phyloP scores from a whole-genome alignment of 202 grass and related monocot species.

The Setaria italica region DNA sequence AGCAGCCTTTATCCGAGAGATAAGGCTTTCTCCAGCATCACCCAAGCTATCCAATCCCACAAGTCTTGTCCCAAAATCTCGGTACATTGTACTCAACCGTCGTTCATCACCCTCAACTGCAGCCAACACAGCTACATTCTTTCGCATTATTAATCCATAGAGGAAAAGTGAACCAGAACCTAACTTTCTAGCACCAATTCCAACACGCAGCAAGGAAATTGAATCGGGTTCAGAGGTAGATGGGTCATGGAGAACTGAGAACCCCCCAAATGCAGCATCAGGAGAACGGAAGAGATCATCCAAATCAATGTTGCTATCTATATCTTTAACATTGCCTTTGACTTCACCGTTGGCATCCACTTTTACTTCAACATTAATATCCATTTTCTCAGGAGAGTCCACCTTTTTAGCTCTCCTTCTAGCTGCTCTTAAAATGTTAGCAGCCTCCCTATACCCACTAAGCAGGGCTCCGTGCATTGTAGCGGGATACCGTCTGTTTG shows the following conservation, averaged over 20 bases:
- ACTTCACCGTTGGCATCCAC: slow-evolving; percentile 32
- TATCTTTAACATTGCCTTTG: slow-evolving; percentile 46
- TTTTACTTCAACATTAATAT: slow-evolving; percentile 39
- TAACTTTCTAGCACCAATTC: slow-evolving; percentile 65
- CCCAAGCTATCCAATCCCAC: slow-evolving; percentile 74
- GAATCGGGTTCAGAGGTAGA: slow-evolving; percentile 58
- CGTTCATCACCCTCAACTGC: slow-evolving; percentile 71
- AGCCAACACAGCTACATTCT: slow-evolving; percentile 68
- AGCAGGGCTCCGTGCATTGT: slow-evolving; percentile 98
- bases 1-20: slow-evolving; percentile 70
- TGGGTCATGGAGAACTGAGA: slow-evolving; percentile 84
- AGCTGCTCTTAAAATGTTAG: slow-evolving; percentile 81
- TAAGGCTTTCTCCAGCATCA: slow-evolving; percentile 67
- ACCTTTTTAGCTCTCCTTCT: slow-evolving; percentile 64
- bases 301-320: slow-evolving; percentile 52
- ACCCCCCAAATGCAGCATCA: slow-evolving; percentile 70
- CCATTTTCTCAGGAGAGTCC: slow-evolving; percentile 37
- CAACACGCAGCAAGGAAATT: slow-evolving; percentile 69
- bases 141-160: slow-evolving; percentile 77
- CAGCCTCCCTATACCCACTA: slow-evolving; percentile 92
- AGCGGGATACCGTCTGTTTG: slow-evolving; percentile 88
- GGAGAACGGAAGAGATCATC: slow-evolving; percentile 69
- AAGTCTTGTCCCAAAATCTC: slow-evolving; percentile 77
- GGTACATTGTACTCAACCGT: slow-evolving; percentile 66
- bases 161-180: slow-evolving; percentile 73